These are phyloP conservation scores for Parastagonospora avenae DNA, from an alignment of 2,329 filamentous ascomycete genomes.

Conservation along the genomic window DNA sequence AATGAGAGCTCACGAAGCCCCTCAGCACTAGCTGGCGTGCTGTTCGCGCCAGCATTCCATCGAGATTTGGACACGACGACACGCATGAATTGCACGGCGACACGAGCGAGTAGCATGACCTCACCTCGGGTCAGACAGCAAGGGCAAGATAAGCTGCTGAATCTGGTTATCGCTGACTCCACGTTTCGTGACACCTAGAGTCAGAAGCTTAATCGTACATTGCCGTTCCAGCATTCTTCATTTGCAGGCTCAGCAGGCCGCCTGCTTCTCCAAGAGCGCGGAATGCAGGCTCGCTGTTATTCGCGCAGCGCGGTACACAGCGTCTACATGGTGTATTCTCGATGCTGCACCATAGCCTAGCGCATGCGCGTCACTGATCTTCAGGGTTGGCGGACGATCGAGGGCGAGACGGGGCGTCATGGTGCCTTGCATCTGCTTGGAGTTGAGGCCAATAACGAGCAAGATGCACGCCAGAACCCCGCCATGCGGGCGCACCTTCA, in stretches of 20 bases:
- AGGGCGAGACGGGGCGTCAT: constrained; percentile 4
- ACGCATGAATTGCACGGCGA: not conserved
- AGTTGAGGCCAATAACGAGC: constrained; percentile 3
- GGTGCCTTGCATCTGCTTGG: constrained; percentile 11
- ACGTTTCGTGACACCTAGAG: constrained; percentile 12
- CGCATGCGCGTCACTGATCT: constrained; percentile 13
- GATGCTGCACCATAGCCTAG: constrained; percentile 17
- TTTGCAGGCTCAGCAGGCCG: too few species aligned
- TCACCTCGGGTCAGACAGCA: constrained; percentile 5
- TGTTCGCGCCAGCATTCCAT: constrained; percentile 2
- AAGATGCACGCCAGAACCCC: not conserved
- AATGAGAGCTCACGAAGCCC: constrained; percentile 5
- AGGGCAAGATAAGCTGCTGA: not conserved
- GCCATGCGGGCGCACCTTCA: not conserved
- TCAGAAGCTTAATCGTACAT: constrained; percentile 15
- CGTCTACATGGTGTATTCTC: not conserved
- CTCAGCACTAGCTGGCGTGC: constrained; percentile 7
- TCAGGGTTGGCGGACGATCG: constrained; percentile 8
- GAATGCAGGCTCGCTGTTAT: not conserved
- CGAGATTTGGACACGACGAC: not conserved
- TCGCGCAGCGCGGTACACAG: not conserved
- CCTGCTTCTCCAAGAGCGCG: not conserved
- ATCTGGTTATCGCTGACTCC: constrained; percentile 4
- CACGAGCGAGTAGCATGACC: constrained; percentile 1
- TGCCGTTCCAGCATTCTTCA: not conserved